These are phyloP conservation scores for Blastocrithidia nonstop DNA, from an alignment of 208 protist species.

Conservation along the genomic window DNA sequence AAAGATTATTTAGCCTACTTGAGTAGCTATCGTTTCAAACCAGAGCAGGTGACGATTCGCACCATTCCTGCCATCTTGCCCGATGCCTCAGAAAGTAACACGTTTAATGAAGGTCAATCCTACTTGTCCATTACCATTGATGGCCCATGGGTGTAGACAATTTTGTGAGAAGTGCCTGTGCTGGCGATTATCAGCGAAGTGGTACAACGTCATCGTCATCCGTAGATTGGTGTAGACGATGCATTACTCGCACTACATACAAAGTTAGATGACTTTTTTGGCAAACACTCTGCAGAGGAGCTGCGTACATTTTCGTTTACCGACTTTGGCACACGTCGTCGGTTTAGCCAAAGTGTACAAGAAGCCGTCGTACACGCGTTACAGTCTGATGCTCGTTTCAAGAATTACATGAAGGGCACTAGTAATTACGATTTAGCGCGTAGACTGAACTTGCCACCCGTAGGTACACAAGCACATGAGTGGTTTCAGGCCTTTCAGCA, in stretches of 20 bases:
- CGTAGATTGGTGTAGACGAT: conserved; percentile 13
- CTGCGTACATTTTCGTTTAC: conserved; percentile 33
- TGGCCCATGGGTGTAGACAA: conserved; percentile 76
- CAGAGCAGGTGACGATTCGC: conserved; percentile 52
- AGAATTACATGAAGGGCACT: conserved; percentile 39
- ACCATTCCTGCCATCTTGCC: conserved; percentile 9
- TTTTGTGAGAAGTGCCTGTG: conserved; percentile 78
- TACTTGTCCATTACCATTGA: conserved; percentile 44
- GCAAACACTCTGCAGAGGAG: conserved; percentile 16
- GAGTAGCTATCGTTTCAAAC: conserved; percentile 57
- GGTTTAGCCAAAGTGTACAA: conserved; percentile 67
- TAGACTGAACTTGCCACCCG: conserved; percentile 27
- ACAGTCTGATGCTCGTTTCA: conserved; percentile 32
- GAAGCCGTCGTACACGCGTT: conserved; percentile 47
- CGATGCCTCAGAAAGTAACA: background rate
- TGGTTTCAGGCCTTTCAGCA: conserved; percentile 87
- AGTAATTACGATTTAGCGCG: conserved; percentile 79
- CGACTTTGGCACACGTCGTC: conserved; percentile 77
- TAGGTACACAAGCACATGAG: conserved; percentile 81
- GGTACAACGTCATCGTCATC: conserved; percentile 27
- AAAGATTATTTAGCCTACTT: conserved; percentile 71
- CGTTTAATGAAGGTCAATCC: conserved; percentile 13
- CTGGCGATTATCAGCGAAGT: conserved; percentile 73
- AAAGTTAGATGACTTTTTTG: conserved; percentile 54
- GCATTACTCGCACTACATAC: conserved; percentile 27